Base-by-base conservation (phyloP, 257 asterid species). In the Rauvolfia tetraphylla region DNA sequence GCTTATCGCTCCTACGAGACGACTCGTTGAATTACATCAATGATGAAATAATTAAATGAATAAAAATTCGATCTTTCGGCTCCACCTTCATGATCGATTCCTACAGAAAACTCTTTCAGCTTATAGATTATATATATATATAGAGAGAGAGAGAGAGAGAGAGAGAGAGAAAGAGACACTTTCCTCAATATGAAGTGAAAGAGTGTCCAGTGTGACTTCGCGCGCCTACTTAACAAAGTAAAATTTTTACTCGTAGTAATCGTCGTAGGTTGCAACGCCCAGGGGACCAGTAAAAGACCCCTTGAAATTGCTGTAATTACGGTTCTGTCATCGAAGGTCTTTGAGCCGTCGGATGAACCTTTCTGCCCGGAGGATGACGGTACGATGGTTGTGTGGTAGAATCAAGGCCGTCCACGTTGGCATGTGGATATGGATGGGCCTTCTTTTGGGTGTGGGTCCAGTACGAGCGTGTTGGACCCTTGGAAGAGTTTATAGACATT, bases 321-420 rank as follows among this genome's bases (percentile, higher is more conserved):
- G 23, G 29, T 41, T 58, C 2, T 12, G 42, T 8, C 70, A 27
- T 25, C 25, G 41, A 0, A 22, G 34, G n/a, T 3, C 33, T 74
- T 8, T 25, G 39, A 49, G 23, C 76, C 76, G 80, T 58, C 25
- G 2, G 76, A 77, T 77, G 27, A 48, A 44, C 31, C 15, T 7
- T 34, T 20, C 1, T 18, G 54, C 44, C 7, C 3, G 17, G 17
- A 1, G 7, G 12, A 1, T 59, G 46, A 58, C 15, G 58, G 11
- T 14, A 0, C 7, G 51, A 29, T 39, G 69, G 44, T 3, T 34
- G 4, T 18, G 23, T 63, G 25, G 20, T 10, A 67, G 44, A 34
- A 46, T 53, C 56, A 18, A 5, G 10, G 57, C 53, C 71, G 48
- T 57, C 14, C 29, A 69, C 12, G 10, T 7, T 13, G 27, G 63